phyloP scores from a whole-genome alignment of 2,329 filamentous ascomycete genomes.

The Diaporthe nobilis region DNA sequence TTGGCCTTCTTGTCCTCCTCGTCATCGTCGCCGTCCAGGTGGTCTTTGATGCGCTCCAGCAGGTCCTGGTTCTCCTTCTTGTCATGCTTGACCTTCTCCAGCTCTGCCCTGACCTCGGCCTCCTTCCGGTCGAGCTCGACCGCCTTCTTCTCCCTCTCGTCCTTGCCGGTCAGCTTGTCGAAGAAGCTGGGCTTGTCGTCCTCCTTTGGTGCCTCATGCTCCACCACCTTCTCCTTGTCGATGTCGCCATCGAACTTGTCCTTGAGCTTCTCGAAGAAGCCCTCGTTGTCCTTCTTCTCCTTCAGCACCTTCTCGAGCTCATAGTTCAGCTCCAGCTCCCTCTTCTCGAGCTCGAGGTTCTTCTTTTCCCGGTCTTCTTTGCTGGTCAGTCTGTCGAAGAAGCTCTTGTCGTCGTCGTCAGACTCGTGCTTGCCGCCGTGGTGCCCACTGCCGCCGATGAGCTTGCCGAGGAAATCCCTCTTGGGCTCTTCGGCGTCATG shows the following conservation, averaged over 20 bases:
- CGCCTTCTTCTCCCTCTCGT: constrained; percentile 36
- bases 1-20: constrained; percentile 15
- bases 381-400: constrained; percentile 23
- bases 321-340: constrained; percentile 32
- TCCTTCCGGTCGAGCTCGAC: constrained; percentile 34
- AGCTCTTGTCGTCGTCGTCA: constrained; percentile 24
- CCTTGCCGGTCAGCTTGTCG: constrained; percentile 39
- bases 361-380: constrained; percentile 27
- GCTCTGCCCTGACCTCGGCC: constrained; percentile 31
- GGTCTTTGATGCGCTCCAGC: constrained; percentile 35
- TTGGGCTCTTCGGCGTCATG: constrained; percentile 29
- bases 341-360: constrained; percentile 30
- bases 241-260: constrained; percentile 31
- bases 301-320: constrained; percentile 27
- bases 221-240: constrained; percentile 27
- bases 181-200: constrained; percentile 31
- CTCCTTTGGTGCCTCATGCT: not conserved
- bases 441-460: constrained; percentile 35
- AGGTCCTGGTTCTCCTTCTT: constrained; percentile 41
- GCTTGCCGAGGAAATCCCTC: constrained; percentile 35
- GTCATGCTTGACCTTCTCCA: constrained; percentile 32
- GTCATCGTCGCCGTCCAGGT: constrained; percentile 10
- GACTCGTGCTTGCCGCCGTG: constrained; percentile 16
- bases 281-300: constrained; percentile 35
- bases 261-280: constrained; percentile 30